A percentile compares a stretch with the other conserved stretches of the same genome.
Evolutionary conservation across 2,329 filamentous ascomycete genomes (phyloP).

Genomic region (Ophiostoma sp.): DNA sequence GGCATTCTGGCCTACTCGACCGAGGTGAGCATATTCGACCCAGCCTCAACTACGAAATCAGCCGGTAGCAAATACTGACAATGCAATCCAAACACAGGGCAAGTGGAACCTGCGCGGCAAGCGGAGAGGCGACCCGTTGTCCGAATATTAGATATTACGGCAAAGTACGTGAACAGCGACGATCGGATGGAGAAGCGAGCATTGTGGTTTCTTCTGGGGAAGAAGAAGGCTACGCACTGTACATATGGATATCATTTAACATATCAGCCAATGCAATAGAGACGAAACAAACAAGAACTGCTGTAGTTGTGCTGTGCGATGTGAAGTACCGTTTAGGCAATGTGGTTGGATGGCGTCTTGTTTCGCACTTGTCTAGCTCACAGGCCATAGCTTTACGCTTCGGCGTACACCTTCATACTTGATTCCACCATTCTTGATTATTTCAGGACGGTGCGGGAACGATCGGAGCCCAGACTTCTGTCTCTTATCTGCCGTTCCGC

Average conservation of each 20-base stretch:
- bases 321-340: neutral
- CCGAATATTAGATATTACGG: conserved; percentile 58
- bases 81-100: conserved; percentile 51
- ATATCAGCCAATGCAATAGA: conserved; percentile 5
- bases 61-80: neutral
- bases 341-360: too few relatives aligned
- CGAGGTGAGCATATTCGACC: conserved; percentile 62
- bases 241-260: neutral
- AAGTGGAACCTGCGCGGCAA: conserved; percentile 82
- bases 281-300: neutral
- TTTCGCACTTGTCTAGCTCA: too few relatives aligned
- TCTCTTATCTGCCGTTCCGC: conserved; percentile 4
- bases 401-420: too few relatives aligned
- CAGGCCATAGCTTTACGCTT: too few relatives aligned
- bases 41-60: neutral
- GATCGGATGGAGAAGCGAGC: neutral
- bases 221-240: neutral
- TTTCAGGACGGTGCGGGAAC: neutral
- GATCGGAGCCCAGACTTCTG: neutral
- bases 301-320: neutral
- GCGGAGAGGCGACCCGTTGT: conserved; percentile 76
- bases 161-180: neutral
- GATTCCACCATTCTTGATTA: too few relatives aligned
- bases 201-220: neutral
- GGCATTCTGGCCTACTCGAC: conserved; percentile 70